A percentile compares a stretch with the other conserved stretches of the same genome.
These are phyloP conservation scores for Acmispon strigosus DNA, from an alignment of 306 rosid genomes.

Conservation along the genomic window DNA sequence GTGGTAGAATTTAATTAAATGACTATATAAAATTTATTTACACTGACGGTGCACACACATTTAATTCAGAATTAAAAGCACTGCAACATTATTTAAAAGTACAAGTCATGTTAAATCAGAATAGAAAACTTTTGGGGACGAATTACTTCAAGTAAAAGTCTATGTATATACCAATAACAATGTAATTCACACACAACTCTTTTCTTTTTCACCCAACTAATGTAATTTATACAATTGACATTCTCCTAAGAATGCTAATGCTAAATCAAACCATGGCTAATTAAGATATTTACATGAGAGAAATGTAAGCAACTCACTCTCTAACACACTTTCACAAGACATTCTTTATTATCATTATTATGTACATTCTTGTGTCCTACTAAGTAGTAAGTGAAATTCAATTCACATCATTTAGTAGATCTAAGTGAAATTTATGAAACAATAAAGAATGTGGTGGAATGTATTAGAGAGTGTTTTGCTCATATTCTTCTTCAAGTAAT, in stretches of 20 bases:
- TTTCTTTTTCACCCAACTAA: constrained; percentile 13
- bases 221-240: constrained; percentile 23
- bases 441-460: background rate
- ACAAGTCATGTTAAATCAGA: background rate
- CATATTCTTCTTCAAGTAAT: constrained; percentile 7
- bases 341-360: background rate
- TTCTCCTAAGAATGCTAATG: background rate
- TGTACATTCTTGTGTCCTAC: background rate
- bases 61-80: no score
- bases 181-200: constrained; percentile 12
- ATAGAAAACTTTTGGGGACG: background rate
- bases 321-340: background rate
- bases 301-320: background rate
- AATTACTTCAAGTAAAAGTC: background rate
- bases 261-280: background rate
- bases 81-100: no score
- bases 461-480: background rate
- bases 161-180: constrained; percentile 3
- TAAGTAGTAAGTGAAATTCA: background rate
- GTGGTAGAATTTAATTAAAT: no score
- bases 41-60: no score
- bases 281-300: constrained; percentile 10
- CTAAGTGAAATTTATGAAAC: background rate
- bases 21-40: no score
- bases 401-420: background rate